Evolutionary conservation across 2,329 filamentous ascomycete genomes (phyloP).

Genomic region (Rhinocladiella similis): DNA sequence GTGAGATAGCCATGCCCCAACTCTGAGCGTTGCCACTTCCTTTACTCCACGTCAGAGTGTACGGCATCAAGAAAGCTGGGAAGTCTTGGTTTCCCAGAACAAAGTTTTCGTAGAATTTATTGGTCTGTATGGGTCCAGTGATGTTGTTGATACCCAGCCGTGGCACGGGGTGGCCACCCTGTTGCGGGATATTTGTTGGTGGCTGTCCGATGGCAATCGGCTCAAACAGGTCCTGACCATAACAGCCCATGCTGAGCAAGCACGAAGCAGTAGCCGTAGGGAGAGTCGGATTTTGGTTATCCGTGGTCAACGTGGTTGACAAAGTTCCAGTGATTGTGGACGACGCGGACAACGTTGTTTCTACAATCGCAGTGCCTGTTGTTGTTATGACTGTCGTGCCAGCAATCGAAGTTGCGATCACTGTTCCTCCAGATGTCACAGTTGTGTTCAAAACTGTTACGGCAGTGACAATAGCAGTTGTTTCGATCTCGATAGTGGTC

Average conservation of each 20-base stretch:
- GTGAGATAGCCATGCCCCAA: conserved; percentile 77
- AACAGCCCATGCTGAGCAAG: conserved; percentile 24
- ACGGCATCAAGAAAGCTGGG: conserved; percentile 74
- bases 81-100: conserved; percentile 72
- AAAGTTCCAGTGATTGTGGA: conserved; percentile 23
- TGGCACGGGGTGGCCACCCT: conserved; percentile 44
- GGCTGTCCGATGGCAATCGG: conserved; percentile 41
- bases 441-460: conserved; percentile 27
- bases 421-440: conserved; percentile 19
- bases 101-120: conserved; percentile 73
- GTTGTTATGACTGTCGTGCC: conserved; percentile 27
- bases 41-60: conserved; percentile 67
- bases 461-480: conserved; percentile 21
- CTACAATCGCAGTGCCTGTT: conserved; percentile 24
- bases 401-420: conserved; percentile 23
- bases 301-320: conserved; percentile 23
- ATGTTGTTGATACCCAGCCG: conserved; percentile 36
- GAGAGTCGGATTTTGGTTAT: conserved; percentile 13
- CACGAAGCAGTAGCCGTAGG: conserved; percentile 25
- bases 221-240: conserved; percentile 43
- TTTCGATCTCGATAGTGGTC: conserved; percentile 23
- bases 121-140: conserved; percentile 43
- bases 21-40: conserved; percentile 63
- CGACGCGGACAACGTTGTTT: conserved; percentile 24
- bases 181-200: conserved; percentile 39